Conservation (phyloP, 2,329 filamentous ascomycete species). For the Endothia cerciana region DNA sequence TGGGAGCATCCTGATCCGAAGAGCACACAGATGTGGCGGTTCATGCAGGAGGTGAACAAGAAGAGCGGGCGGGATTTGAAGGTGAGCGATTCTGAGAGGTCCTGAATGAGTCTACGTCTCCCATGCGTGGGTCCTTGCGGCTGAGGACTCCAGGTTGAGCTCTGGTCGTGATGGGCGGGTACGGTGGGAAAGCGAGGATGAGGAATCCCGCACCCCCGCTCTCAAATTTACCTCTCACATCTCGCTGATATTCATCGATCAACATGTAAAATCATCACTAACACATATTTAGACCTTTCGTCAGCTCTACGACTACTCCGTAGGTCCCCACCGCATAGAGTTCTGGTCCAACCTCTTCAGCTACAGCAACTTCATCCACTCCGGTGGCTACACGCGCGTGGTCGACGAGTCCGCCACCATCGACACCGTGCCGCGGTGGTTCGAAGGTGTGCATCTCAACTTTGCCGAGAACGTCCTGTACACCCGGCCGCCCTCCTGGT, state of each 20-base stretch:
- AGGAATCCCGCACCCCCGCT: background rate
- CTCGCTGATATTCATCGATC: background rate
- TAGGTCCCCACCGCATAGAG: constrained; percentile 55
- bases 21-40: constrained; percentile 66
- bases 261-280: background rate
- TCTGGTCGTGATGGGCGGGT: background rate
- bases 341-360: constrained; percentile 72
- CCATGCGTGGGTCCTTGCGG: too few relatives aligned
- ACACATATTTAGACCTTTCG: constrained; percentile 59
- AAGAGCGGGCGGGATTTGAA: constrained; percentile 60
- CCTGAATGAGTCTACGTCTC: background rate
- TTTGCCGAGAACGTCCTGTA: constrained; percentile 83
- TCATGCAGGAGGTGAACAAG: constrained; percentile 68
- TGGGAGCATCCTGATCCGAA: constrained; percentile 69
- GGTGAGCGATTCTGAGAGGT: constrained; percentile 43
- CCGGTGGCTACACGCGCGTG: constrained; percentile 60
- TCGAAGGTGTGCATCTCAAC: constrained; percentile 73
- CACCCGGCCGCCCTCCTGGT: constrained; percentile 47
- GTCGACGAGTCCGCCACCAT: constrained; percentile 74
- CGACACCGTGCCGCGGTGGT: constrained; percentile 76
- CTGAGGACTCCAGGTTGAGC: background rate
- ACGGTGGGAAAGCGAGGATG: background rate
- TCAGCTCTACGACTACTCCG: constrained; percentile 73
- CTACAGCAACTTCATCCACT: constrained; percentile 63
- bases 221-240: background rate